Evolutionary conservation across 495 filamentous ascomycete genomes (phyloP), one percentile per base, ranked within the genome.

Genomic region (Cenococcum geophilum): DNA sequence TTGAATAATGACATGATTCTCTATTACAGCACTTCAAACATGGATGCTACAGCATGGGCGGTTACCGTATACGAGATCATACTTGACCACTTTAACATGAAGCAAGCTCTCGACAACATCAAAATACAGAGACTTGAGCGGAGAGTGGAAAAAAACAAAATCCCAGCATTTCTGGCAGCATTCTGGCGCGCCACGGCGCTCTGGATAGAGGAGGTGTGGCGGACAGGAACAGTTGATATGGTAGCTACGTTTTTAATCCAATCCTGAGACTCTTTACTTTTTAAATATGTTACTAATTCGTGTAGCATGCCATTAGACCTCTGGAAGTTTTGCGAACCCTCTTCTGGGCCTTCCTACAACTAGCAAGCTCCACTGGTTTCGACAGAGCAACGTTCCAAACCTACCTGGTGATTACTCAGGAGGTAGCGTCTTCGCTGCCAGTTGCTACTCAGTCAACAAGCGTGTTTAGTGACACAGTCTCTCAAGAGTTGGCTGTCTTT

Each of bases 1-100:
- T 71, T 87, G 14, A 79, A 83, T 66, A 90, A 91, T 70, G 78
- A 84, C 11, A 72, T 78, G 35, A 72, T 84, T 52, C 65, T 85
- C 1, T 71, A 69, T 59, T 52, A 57, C 55, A 54, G 62, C 68
- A 34, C 66, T 12, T 1, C 4, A 25, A 12, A 25, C 0, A 16
- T 18, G 35, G 25, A 75, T 0, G 60, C 74, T 20, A 72, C 73
- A 0, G 71, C 75, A 52, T 82, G 80, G 74, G 69, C 80, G 27
- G 74, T 71, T 27, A 67, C 62, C 18, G 74, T 78, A 27, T 81
- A 81, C 56, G 83, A 86, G 34, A 36, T 81, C 20, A 74, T 76
- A 52, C 52, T 78, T n/a, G 77, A 80, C 4, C 67, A 82, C n/a
- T 69, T 58, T 61, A 48, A 59, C 25, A 73, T 72, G 70, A 14